Conservation (phyloP, 805 yeast species). For the Monosporozyma unispora region DNA sequence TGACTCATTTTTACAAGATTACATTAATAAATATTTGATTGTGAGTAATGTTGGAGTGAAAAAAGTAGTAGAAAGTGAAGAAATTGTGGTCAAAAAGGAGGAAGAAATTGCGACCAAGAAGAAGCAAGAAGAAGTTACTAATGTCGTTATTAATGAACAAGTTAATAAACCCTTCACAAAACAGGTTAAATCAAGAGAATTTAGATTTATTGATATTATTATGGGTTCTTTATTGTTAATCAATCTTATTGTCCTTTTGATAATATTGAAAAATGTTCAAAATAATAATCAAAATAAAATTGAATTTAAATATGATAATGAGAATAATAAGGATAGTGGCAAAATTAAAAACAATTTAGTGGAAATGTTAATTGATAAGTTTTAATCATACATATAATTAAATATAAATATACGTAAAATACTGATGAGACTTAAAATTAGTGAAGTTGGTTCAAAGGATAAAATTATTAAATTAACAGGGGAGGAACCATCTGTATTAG, state of each 20-base stretch:
- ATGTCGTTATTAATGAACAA: background rate
- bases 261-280: background rate
- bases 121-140: too few relatives aligned
- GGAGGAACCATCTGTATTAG: constrained; percentile 31
- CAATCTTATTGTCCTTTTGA: background rate
- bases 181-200: background rate
- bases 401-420: background rate
- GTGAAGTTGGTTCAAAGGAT: constrained; percentile 16
- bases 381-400: background rate
- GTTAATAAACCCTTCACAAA: background rate
- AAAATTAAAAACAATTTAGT: background rate
- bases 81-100: too few relatives aligned
- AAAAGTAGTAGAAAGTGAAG: background rate
- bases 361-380: background rate
- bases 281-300: background rate
- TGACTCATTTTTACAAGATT: constrained; percentile 16
- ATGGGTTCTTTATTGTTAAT: background rate
- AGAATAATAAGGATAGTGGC: background rate
- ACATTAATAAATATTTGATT: constrained; percentile 11
- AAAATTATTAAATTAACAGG: constrained; percentile 30
- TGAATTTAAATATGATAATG: background rate
- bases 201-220: background rate
- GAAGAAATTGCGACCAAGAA: too few relatives aligned
- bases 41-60: background rate
- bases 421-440: constrained; percentile 34